Evolutionary conservation across 345 rosid species (phyloP).

Genomic region (Salix dunnii): DNA sequence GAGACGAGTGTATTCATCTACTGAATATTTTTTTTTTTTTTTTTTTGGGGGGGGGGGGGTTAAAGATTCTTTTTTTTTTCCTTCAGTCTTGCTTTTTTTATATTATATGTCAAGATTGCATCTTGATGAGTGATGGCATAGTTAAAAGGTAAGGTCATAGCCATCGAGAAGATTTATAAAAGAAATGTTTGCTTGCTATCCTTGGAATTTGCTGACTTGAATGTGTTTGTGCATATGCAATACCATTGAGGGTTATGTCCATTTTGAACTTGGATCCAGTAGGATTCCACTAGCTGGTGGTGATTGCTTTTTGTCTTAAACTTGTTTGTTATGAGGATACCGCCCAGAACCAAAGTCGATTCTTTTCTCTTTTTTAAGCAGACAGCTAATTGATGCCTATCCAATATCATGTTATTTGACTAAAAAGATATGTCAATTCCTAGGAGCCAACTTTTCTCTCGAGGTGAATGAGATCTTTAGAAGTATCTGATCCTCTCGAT

Average conservation of each 20-base stretch:
- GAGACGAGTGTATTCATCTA: neutral
- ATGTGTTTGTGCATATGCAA: neutral
- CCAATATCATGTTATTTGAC: neutral
- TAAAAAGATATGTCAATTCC: neutral
- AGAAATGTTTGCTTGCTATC: neutral
- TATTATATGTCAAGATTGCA: neutral
- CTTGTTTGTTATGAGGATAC: neutral
- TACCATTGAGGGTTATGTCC: neutral
- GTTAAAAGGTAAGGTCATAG: neutral
- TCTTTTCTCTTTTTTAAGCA: neutral
- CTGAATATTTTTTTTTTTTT: too few species aligned
- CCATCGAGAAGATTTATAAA: neutral
- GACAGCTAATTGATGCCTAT: neutral
- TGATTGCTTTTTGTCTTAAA: neutral
- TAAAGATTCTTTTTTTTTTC: neutral
- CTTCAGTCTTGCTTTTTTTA: neutral
- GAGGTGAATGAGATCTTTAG: neutral
- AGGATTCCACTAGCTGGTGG: neutral
- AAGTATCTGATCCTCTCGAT: neutral
- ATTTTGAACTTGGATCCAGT: neutral
- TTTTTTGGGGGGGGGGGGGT: too few species aligned
- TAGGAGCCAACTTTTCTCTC: neutral
- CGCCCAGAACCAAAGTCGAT: neutral
- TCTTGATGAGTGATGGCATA: neutral
- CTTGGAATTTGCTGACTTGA: neutral